Conservation (phyloP, 2,329 filamentous ascomycete genomes). For the Drechslerella coelobrocha region DNA sequence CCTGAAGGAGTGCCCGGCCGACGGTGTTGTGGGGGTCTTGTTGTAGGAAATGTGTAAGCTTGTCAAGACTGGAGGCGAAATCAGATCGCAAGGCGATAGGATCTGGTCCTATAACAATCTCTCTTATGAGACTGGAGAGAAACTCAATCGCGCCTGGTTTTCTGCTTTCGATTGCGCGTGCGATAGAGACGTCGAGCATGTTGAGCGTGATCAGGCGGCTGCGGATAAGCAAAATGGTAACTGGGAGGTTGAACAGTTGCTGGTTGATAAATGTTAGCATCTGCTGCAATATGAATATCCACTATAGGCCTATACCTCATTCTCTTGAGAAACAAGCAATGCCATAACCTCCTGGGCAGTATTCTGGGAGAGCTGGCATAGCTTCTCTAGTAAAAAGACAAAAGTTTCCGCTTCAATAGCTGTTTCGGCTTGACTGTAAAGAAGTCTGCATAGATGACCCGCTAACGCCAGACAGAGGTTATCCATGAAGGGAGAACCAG, state of each 20-base stretch:
- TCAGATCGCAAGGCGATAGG: conserved; percentile 54
- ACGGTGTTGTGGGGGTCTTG: conserved; percentile 54
- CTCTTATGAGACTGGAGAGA: conserved; percentile 53
- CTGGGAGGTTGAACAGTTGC: conserved; percentile 68
- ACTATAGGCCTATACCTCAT: conserved; percentile 57
- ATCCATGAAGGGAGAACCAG: conserved; percentile 64
- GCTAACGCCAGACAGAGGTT: conserved; percentile 65
- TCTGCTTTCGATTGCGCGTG: conserved; percentile 52
- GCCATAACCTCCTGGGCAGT: conserved; percentile 63
- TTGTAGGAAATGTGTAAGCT: conserved; percentile 53
- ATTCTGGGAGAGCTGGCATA: conserved; percentile 68
- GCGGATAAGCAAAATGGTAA: conserved; percentile 68
- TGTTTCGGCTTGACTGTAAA: conserved; percentile 58
- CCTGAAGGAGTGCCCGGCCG: conserved; percentile 51
- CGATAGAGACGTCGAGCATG: conserved; percentile 60
- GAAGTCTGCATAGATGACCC: conserved; percentile 64
- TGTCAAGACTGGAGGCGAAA: conserved; percentile 55
- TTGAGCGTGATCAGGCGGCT: conserved; percentile 68
- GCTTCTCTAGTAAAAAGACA: conserved; percentile 67
- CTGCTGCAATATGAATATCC: conserved; percentile 54
- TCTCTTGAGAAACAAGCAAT: conserved; percentile 62
- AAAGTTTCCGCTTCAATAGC: conserved; percentile 70
- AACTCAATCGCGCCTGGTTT: conserved; percentile 54
- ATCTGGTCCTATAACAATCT: conserved; percentile 52
- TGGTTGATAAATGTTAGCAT: conserved; percentile 63